Evolutionary conservation across 495 filamentous ascomycete species (phyloP).

Genomic region (Margaritispora aquatica): DNA sequence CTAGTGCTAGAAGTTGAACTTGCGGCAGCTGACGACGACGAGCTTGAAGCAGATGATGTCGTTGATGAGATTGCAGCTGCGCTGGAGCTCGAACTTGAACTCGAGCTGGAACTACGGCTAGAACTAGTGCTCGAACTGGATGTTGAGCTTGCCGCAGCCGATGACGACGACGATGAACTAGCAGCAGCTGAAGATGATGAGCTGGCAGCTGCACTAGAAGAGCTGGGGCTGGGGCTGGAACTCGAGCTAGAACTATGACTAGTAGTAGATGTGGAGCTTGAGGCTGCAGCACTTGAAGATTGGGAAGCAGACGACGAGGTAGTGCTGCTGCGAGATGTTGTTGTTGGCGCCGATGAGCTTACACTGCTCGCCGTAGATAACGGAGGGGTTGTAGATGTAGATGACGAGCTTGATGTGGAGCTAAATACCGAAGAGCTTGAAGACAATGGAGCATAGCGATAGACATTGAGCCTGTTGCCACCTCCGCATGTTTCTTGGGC

Average conservation of each 20-base stretch:
- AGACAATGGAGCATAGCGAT: constrained; percentile 18
- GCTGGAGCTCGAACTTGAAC: background rate
- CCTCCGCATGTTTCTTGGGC: constrained; percentile 35
- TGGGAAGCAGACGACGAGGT: too few species aligned
- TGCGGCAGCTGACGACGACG: background rate
- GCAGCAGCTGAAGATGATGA: background rate
- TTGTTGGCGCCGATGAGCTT: too few species aligned
- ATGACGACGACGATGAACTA: background rate
- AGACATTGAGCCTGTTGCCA: constrained; percentile 45
- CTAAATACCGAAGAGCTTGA: constrained; percentile 2
- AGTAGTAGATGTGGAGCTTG: too few species aligned
- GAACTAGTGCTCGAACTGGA: background rate
- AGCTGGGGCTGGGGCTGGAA: background rate
- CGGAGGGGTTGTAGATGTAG: background rate
- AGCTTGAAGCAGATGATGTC: background rate
- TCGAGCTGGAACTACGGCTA: background rate
- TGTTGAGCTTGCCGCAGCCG: background rate
- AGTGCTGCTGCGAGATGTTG: too few species aligned
- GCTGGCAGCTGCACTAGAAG: background rate
- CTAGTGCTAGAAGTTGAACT: background rate
- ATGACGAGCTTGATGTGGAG: background rate
- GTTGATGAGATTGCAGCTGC: background rate
- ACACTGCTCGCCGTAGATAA: too few species aligned
- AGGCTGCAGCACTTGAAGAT: too few species aligned
- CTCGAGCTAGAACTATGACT: too few species aligned